phyloP scores from a whole-genome alignment of 768 basidiomycete species.

The Pisolithus marmoratus region DNA sequence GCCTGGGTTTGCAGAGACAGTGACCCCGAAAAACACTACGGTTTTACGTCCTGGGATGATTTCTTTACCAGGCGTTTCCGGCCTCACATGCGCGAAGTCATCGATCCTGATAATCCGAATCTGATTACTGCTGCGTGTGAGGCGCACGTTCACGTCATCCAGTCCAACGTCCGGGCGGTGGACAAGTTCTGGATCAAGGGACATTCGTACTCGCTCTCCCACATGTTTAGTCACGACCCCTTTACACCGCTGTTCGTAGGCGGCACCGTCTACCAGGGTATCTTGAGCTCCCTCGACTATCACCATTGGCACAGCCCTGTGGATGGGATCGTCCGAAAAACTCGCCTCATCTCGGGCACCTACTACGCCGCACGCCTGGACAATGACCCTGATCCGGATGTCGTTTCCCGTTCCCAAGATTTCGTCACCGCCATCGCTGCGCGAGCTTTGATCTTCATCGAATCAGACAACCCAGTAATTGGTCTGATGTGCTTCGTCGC shows the following conservation, averaged over 20 bases:
- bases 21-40: conserved; percentile 25
- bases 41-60: conserved; percentile 42
- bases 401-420: conserved; percentile 17
- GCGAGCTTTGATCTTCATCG: conserved; percentile 53
- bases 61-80: conserved; percentile 45
- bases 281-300: conserved; percentile 46
- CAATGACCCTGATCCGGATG: neutral
- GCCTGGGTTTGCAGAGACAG: conserved; percentile 34
- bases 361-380: conserved; percentile 4
- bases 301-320: conserved; percentile 60
- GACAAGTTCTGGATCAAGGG: conserved; percentile 56
- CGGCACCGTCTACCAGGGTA: conserved; percentile 50
- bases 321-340: conserved; percentile 33
- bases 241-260: conserved; percentile 37
- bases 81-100: conserved; percentile 33
- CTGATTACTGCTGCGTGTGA: conserved; percentile 48
- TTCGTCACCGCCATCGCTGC: conserved; percentile 48
- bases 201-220: conserved; percentile 49
- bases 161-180: conserved; percentile 30
- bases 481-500: conserved; percentile 56
- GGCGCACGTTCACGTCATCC: conserved; percentile 35
- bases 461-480: conserved; percentile 47
- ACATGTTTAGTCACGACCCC: conserved; percentile 43
- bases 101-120: conserved; percentile 19
- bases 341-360: conserved; percentile 26